Evolutionary conservation across 305 asterid species (phyloP).

Genomic region (Plantago coronopus): DNA sequence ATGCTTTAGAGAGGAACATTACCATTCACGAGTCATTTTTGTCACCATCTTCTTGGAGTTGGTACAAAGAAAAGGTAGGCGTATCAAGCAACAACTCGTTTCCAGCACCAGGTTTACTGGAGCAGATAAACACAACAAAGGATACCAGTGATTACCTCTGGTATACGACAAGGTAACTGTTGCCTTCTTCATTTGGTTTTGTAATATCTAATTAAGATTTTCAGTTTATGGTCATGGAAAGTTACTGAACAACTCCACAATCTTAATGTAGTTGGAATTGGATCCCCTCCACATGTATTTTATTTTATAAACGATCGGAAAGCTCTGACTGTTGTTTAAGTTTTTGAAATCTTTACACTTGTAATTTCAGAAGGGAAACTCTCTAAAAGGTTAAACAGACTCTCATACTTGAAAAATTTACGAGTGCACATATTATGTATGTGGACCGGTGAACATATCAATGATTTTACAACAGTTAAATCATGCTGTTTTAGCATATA

Average conservation of each 20-base stretch:
- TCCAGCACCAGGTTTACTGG: conserved; percentile 44
- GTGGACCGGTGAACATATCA: neutral
- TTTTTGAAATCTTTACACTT: neutral
- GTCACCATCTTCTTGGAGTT: conserved; percentile 56
- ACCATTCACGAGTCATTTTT: conserved; percentile 31
- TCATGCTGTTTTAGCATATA: neutral
- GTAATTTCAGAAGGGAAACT: neutral
- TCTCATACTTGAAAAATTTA: no score
- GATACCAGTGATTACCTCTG: conserved; percentile 72
- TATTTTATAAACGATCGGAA: no score
- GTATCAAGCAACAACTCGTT: conserved; percentile 46
- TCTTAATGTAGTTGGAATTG: no score
- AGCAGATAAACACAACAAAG: conserved; percentile 80
- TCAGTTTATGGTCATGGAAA: neutral
- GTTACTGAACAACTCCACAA: neutral
- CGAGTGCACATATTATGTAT: no score
- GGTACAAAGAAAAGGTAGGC: conserved; percentile 67
- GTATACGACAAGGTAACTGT: conserved; percentile 55
- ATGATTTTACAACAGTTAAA: conserved; percentile 9
- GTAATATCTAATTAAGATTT: neutral
- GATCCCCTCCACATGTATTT: no score
- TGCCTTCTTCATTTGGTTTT: neutral
- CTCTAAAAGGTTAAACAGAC: no score
- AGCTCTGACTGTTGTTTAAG: neutral
- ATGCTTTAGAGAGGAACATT: conserved; percentile 27